Evolutionary conservation across 139 green algal genomes (phyloP), one percentile per base, ranked within the genome.

Genomic region (Yamagishiella unicocca): DNA sequence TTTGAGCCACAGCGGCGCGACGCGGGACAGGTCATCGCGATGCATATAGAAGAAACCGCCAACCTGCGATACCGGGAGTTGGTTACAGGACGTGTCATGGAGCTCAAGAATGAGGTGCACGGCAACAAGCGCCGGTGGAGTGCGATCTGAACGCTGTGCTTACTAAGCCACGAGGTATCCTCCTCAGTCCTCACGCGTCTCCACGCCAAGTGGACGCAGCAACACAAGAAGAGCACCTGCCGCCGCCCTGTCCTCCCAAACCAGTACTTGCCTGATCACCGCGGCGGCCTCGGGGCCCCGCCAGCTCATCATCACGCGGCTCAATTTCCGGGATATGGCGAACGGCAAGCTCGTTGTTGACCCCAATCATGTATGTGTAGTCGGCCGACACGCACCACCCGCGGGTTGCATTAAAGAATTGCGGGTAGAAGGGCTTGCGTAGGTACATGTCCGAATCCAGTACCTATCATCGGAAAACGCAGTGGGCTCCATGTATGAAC

Each of bases 21-120:
- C 85, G 2, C 75, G 67, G 27, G 87, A 86, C 31, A 99, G 85
- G 85, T 99, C 96, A 17, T 95, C 90, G 0, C 81, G 88, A 35
- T 95, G 89, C 89, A 98, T 95, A 33, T 97, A 89, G 43, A 93
- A 95, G 89, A 97, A 98, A 4, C 95, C 95, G 10, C 96, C 95
- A 9, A 97, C 95, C 87, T 92, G 81, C n/a, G n/a, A n/a, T n/a
- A n/a, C n/a, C n/a, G n/a, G n/a, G n/a, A n/a, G n/a, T n/a, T n/a
- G n/a, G n/a, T n/a, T n/a, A n/a, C n/a, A n/a, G n/a, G n/a, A n/a
- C n/a, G n/a, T n/a, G n/a, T n/a, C n/a, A n/a, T n/a, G n/a, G n/a
- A n/a, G n/a, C n/a, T n/a, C n/a, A n/a, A n/a, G n/a, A n/a, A 24
- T 68, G 24, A 68, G 21, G 58, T n/a, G n/a, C n/a, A n/a, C n/a